Conservation (phyloP, 768 basidiomycete genomes). For the Leccinum obscurum region DNA sequence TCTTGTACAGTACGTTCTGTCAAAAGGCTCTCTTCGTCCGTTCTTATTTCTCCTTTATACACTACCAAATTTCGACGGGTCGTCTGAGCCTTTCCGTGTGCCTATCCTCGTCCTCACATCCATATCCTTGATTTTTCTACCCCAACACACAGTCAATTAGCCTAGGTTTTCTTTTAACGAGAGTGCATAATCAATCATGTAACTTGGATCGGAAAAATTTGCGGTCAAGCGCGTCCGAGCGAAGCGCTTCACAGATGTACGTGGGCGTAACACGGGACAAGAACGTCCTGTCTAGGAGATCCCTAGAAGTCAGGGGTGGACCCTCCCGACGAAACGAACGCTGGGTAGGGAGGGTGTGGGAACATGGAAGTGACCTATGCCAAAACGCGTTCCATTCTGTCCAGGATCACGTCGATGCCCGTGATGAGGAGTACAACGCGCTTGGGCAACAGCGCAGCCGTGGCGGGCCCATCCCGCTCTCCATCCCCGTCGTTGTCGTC, state of each 20-base stretch:
- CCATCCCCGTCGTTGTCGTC: constrained; percentile 3
- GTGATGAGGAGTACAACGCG: constrained; percentile 60
- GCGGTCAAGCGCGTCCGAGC: background rate
- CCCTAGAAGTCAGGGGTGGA: background rate
- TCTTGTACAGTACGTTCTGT: constrained; percentile 25
- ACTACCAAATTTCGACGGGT: constrained; percentile 1
- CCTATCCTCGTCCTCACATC: constrained; percentile 2
- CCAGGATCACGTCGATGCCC: constrained; percentile 60
- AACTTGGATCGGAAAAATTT: constrained; percentile 3
- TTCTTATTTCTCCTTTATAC: constrained; percentile 39
- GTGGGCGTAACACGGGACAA: background rate
- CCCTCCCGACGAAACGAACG: background rate
- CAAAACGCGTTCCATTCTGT: constrained; percentile 63
- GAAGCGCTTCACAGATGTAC: background rate
- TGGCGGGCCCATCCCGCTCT: constrained; percentile 13
- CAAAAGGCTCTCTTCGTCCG: constrained; percentile 6
- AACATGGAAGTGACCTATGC: constrained; percentile 14
- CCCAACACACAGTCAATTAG: constrained; percentile 9
- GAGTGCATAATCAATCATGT: constrained; percentile 16
- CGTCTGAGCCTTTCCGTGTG: constrained; percentile 9
- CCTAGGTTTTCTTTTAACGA: constrained; percentile 20
- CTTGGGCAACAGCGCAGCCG: constrained; percentile 49
- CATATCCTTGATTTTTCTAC: background rate
- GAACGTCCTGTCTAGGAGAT: background rate
- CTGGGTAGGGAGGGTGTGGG: background rate